Percentiles rank a stretch among this genome's conserved stretches.
phyloP scores from a whole-genome alignment of 345 rosid genomes.

The Populus deltoides region DNA sequence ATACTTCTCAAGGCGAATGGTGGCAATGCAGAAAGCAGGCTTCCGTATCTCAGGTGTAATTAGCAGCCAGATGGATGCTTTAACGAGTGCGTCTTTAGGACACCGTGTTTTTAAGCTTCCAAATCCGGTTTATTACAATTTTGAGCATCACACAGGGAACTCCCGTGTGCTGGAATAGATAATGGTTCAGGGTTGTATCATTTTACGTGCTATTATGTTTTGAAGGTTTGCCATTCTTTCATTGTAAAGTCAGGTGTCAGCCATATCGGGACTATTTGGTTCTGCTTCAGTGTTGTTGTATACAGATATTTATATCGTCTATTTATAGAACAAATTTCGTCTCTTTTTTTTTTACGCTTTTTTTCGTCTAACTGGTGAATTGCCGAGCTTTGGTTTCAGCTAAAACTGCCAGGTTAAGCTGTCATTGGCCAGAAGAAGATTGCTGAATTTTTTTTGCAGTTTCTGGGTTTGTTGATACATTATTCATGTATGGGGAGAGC shows the following conservation, averaged over 20 bases:
- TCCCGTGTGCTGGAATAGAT: slow-evolving; percentile 10
- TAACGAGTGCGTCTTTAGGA: slow-evolving; percentile 41
- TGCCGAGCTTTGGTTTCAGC: too few relatives aligned
- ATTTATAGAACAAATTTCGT: background rate
- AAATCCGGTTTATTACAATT: slow-evolving; percentile 37
- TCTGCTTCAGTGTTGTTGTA: background rate
- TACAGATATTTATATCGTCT: background rate
- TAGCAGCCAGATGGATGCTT: slow-evolving; percentile 66
- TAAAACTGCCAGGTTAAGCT: too few relatives aligned
- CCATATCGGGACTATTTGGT: background rate
- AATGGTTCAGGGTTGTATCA: background rate
- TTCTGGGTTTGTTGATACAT: too few relatives aligned
- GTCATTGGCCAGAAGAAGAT: too few relatives aligned
- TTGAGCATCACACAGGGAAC: slow-evolving; percentile 22
- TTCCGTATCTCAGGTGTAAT: slow-evolving; percentile 48
- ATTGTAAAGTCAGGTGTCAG: background rate
- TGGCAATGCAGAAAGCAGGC: slow-evolving; percentile 31
- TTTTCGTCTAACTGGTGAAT: background rate
- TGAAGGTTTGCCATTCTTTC: background rate
- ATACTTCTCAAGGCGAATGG: slow-evolving; percentile 38
- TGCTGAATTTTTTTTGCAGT: too few relatives aligned
- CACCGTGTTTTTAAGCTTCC: slow-evolving; percentile 67
- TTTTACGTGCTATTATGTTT: too few relatives aligned
- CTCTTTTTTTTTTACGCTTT: background rate
- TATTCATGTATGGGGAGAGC: too few relatives aligned